A percentile compares a stretch with the other conserved stretches of the same genome.
These are phyloP conservation scores for Bipolaris zeicola DNA, from an alignment of 2,329 filamentous ascomycete species.

Conservation along the genomic window DNA sequence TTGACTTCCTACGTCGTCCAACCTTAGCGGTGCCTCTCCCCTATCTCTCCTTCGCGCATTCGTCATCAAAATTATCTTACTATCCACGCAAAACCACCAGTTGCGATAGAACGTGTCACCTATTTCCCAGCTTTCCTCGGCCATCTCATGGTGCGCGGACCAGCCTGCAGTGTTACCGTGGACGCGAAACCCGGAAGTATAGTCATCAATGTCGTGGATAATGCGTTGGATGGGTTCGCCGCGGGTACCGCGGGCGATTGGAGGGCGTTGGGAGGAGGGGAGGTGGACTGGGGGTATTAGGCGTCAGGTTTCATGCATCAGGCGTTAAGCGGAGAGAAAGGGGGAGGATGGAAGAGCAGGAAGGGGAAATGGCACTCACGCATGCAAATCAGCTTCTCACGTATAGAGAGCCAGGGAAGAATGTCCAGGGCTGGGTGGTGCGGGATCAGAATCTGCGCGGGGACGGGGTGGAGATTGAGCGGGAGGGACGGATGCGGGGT, in stretches of 20 bases:
- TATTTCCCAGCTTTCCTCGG: background rate
- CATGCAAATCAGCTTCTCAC: conserved; percentile 1
- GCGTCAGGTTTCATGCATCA: background rate
- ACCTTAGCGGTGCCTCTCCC: background rate
- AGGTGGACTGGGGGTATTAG: background rate
- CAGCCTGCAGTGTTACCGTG: background rate
- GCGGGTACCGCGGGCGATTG: background rate
- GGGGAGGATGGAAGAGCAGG: background rate
- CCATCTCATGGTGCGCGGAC: background rate
- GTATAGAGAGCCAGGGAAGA: background rate
- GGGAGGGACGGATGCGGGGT: background rate
- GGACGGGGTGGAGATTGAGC: background rate
- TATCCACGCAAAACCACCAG: background rate
- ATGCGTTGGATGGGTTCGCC: background rate
- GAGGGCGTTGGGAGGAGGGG: background rate
- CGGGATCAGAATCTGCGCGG: background rate
- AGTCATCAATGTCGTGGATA: background rate
- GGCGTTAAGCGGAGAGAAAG: background rate
- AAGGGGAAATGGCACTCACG: background rate
- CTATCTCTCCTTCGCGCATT: background rate
- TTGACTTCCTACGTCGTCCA: background rate
- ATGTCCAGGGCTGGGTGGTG: conserved; percentile 2
- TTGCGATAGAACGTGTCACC: background rate
- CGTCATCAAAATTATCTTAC: background rate
- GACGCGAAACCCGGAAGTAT: background rate